Base-by-base conservation (phyloP, 352 stramenopile species). In the Globisporangium canariense region DNA sequence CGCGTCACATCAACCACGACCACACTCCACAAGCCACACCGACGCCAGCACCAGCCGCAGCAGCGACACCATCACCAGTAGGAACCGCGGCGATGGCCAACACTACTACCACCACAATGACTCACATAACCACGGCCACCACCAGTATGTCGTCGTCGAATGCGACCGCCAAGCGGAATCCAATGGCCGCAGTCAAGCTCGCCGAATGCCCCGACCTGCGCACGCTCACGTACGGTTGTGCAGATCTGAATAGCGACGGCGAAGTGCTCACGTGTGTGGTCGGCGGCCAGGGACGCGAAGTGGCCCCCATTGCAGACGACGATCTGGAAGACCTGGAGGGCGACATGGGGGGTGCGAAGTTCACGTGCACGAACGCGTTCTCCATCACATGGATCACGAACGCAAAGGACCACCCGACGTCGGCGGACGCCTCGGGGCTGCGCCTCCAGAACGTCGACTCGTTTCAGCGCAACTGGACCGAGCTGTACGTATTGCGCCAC, bases 341-440 rank as follows among this genome's bases (percentile, higher is more conserved):
- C n/a, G 28, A 25, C 14, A 3, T 16, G 3, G 36, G 10, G 28
- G 22, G 28, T 18, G 43, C 32, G 16, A n/a, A 54, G 11, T 54
- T 8, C 9, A 30, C 38, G 47, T 68, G 63, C 56, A 55, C 63
- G 28, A 57, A 54, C 40, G 56, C 63, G 56, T 64, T 68, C 30
- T 46, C 5, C 7, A 22, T 14, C 40, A 45, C 10, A 18, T 49
- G 43, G 43, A 49, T 49, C 43, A 49, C 4, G 18, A 16, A 49
- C 25, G 13, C 20, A 28, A 36, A 54, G 49, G 49, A 14, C 10
- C 11, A 25, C 28, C 25, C 25, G 11, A 43, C 9, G 4, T 6
- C 10, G 4, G 54, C 13, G 8, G 47, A 68, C 11, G 49, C 49
- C 18, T 64, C 49, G 8, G 34, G 43, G 2, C 8, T 68, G 56